phyloP scores from a whole-genome alignment of 2,329 filamentous ascomycete genomes.

The Aspergillus terreus region DNA sequence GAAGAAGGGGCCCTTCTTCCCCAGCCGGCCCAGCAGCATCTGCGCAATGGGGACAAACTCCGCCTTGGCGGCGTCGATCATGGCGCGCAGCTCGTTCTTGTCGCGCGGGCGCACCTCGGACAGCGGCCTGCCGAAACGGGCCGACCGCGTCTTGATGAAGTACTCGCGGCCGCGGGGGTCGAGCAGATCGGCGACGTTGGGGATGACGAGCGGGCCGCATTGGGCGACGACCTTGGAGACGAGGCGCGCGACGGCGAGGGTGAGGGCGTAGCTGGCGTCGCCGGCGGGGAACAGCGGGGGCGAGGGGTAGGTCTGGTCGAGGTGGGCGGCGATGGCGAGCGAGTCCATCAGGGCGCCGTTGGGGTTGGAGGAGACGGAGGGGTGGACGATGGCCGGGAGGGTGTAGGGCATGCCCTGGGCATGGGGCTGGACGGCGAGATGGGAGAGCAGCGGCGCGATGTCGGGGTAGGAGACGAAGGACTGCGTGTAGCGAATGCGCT shows the following conservation, averaged over 20 bases:
- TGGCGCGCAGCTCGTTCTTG: slow-evolving; percentile 12
- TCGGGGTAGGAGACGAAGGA: slow-evolving; percentile 26
- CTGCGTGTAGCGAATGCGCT: slow-evolving; percentile 24
- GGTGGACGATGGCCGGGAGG: slow-evolving; percentile 32
- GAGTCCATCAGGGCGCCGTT: slow-evolving; percentile 32
- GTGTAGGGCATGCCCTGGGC: slow-evolving; percentile 21
- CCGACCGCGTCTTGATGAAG: slow-evolving; percentile 26
- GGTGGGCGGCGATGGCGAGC: slow-evolving; percentile 27
- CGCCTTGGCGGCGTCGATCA: slow-evolving; percentile 17
- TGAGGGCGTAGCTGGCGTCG: slow-evolving; percentile 30
- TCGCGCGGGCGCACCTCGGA: slow-evolving; percentile 26
- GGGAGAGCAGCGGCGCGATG: slow-evolving; percentile 24
- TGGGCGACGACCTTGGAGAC: slow-evolving; percentile 3
- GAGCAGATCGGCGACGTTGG: slow-evolving; percentile 20
- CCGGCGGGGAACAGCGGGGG: slow-evolving; percentile 31
- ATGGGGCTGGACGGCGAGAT: slow-evolving; percentile 20
- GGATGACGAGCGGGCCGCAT: slow-evolving; percentile 16
- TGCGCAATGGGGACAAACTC: slow-evolving; percentile 18
- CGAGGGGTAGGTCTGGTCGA: slow-evolving; percentile 27
- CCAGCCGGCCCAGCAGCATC: slow-evolving; percentile 25
- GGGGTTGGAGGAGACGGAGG: slow-evolving; percentile 19
- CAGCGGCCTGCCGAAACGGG: slow-evolving; percentile 25
- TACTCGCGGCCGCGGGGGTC: slow-evolving; percentile 29
- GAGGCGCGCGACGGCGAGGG: slow-evolving; percentile 19
- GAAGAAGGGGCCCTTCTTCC: slow-evolving; percentile 32